phyloP scores from a whole-genome alignment of 2,329 filamentous ascomycete genomes.

The Aspergillus caelatus region DNA sequence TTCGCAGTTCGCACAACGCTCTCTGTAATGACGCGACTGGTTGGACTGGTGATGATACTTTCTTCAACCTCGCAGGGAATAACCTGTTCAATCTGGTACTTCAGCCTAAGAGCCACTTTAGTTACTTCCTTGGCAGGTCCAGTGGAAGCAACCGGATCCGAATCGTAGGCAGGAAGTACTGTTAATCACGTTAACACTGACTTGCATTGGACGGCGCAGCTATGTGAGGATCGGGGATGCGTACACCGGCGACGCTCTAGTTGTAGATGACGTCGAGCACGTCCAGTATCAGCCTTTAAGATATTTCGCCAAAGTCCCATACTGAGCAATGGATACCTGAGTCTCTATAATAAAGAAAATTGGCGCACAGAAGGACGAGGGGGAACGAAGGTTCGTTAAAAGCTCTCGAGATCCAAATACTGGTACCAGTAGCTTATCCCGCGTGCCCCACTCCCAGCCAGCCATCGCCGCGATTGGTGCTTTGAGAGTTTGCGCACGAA shows the following conservation, averaged over 20 bases:
- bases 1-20: constrained; percentile 79
- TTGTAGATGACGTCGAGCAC: constrained; percentile 34
- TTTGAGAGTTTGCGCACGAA: not conserved
- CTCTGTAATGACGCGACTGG: constrained; percentile 81
- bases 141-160: constrained; percentile 57
- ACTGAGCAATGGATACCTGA: not conserved
- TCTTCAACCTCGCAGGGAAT: constrained; percentile 89
- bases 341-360: not conserved
- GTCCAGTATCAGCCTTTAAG: constrained; percentile 31
- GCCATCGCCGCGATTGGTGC: not conserved
- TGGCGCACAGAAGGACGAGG: not conserved
- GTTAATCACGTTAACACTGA: constrained; percentile 15
- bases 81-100: constrained; percentile 85
- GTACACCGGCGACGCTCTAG: constrained; percentile 47
- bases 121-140: constrained; percentile 81
- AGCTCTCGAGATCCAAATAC: not conserved
- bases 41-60: constrained; percentile 71
- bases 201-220: constrained; percentile 6
- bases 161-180: constrained; percentile 48
- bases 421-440: not conserved
- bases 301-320: constrained; percentile 46
- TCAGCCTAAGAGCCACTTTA: constrained; percentile 83
- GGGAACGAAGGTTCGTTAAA: not conserved
- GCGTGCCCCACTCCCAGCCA: not conserved
- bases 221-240: constrained; percentile 25